Conservation (phyloP, 2,329 filamentous ascomycete species). For the Ceratocystis lukuohia region DNA sequence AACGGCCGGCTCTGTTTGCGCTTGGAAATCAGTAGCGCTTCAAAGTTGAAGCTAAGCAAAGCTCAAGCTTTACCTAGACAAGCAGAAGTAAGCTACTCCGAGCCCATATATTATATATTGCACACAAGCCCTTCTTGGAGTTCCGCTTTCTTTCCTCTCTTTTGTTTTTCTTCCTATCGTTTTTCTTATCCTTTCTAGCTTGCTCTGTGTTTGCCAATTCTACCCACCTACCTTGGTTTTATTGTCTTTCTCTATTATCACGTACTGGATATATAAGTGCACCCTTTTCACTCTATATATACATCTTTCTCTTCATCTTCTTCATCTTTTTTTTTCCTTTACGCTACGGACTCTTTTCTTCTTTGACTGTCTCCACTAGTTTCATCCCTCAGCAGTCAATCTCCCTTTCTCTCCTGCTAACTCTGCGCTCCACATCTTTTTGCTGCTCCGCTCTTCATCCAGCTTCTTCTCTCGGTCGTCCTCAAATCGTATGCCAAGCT, state of each 20-base stretch:
- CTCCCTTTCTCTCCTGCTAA: neutral
- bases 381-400: no score
- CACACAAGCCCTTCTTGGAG: neutral
- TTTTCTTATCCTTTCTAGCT: neutral
- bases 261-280: neutral
- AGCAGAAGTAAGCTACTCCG: slow-evolving; percentile 1
- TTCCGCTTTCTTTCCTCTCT: neutral
- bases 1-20: slow-evolving; percentile 28
- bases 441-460: slow-evolving; percentile 12
- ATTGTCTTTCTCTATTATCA: neutral
- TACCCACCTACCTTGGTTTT: neutral
- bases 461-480: slow-evolving; percentile 24
- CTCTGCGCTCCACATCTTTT: slow-evolving; percentile 33
- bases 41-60: slow-evolving; percentile 5
- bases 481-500: slow-evolving; percentile 20
- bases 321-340: neutral
- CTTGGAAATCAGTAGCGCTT: neutral
- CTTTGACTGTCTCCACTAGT: no score
- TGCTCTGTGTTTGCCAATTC: neutral
- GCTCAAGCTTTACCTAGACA: neutral
- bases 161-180: neutral
- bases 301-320: neutral
- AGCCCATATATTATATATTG: neutral
- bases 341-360: no score
- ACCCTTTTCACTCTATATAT: neutral